A percentile compares a stretch with the other conserved stretches of the same genome.
phyloP scores from a whole-genome alignment of 495 filamentous ascomycete genomes.

The Glarea lozoyensis region DNA sequence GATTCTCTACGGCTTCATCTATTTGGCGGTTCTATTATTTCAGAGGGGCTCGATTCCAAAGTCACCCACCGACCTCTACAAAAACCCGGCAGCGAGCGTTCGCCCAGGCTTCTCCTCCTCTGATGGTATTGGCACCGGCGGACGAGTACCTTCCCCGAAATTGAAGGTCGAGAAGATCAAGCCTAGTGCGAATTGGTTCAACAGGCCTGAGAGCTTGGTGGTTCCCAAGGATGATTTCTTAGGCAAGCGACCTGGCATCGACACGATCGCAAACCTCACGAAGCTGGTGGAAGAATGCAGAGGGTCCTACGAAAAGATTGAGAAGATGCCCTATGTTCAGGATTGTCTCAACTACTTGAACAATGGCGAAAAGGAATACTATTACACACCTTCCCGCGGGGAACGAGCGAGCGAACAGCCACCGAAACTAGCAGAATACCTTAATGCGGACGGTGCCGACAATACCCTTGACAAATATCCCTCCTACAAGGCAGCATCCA shows the following conservation, averaged over 20 bases:
- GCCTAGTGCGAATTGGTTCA: constrained; percentile 36
- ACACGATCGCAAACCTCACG: constrained; percentile 42
- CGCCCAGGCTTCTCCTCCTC: constrained; percentile 17
- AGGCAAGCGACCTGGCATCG: constrained; percentile 37
- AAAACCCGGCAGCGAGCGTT: constrained; percentile 15
- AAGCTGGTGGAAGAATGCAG: constrained; percentile 40
- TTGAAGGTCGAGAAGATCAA: constrained; percentile 26
- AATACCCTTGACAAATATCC: constrained; percentile 28
- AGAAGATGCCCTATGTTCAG: constrained; percentile 46
- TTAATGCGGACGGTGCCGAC: constrained; percentile 30
- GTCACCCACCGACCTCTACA: constrained; percentile 13
- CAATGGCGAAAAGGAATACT: constrained; percentile 36
- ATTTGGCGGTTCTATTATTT: constrained; percentile 23
- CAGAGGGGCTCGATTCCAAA: constrained; percentile 24
- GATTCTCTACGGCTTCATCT: constrained; percentile 24
- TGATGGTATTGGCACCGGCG: constrained; percentile 10
- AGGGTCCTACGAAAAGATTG: constrained; percentile 36
- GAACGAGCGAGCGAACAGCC: constrained; percentile 32
- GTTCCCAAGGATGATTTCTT: constrained; percentile 39
- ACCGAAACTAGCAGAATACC: constrained; percentile 31
- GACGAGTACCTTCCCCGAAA: constrained; percentile 8
- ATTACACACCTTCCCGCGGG: constrained; percentile 27
- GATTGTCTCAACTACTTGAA: constrained; percentile 42
- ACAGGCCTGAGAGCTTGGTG: constrained; percentile 39
- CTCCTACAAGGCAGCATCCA: constrained; percentile 21